Evolutionary conservation across 106 monocot species (phyloP), one percentile per base, ranked within the genome.

Genomic region (Dendrobium nobile): DNA sequence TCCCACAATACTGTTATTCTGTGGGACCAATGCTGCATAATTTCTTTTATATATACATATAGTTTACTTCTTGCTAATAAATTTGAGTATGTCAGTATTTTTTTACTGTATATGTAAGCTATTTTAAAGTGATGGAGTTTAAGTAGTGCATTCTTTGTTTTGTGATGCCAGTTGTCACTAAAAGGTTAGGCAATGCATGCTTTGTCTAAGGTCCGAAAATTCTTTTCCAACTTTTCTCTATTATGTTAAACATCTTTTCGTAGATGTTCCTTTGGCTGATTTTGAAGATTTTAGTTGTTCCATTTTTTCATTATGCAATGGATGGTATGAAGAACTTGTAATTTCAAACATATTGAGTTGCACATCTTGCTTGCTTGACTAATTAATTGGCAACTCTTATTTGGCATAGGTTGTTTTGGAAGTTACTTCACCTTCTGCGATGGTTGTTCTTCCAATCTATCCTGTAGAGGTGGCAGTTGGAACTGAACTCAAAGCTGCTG

Each of bases 391-490:
- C 70, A 47, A 41, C 58, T 33, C 47, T 80, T 78, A 11, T 44
- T 31, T 31, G 31, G 22, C 13, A 41, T 80, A 95, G 95, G 85
- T 95, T 59, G 70, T 83, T 40, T 80, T 99, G 83, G 91, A 93
- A 78, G 93, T 95, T 59, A 89, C 91, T 24, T 20, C 87, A 82
- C 99, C 99, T 81, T 82, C 85, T 40, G 87, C 88, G 48, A 88
- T 95, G 84, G 64, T 79, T 72, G 80, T 99, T 83, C 59, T 94
- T 79, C 90, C 87, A 31, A 75, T 81, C 51, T 91, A 91, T 80
- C 95, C 99, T 82, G 91, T 92, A 18, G 99, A 99, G 80, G 89
- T 78, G 24, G 84, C 76, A 78, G 85, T 87, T 47, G 99, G 99
- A 79, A 83, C 87, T 75, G 44, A 87, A 81, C 85, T 99, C 81